Evolutionary conservation across 805 yeast genomes (phyloP).

Genomic region (Candida maris): DNA sequence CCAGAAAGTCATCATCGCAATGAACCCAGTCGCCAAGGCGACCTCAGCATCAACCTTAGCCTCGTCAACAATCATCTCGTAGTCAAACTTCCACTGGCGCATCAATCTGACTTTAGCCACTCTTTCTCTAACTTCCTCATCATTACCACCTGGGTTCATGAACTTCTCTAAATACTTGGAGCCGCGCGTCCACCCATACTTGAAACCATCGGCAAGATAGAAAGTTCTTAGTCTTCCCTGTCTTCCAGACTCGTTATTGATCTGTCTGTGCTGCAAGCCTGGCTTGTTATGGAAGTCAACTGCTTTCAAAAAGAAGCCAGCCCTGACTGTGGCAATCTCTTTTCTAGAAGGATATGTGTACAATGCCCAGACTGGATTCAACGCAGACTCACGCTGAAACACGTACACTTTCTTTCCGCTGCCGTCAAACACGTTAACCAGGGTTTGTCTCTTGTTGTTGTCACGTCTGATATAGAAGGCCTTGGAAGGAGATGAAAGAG

Average conservation of each 20-base stretch:
- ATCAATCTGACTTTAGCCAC: slow-evolving; percentile 53
- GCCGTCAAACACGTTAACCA: slow-evolving; percentile 47
- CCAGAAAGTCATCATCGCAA: slow-evolving; percentile 68
- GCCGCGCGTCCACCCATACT: slow-evolving; percentile 54
- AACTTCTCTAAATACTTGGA: slow-evolving; percentile 50
- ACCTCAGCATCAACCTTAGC: slow-evolving; percentile 44
- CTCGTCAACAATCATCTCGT: slow-evolving; percentile 52
- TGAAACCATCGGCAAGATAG: slow-evolving; percentile 48
- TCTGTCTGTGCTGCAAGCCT: slow-evolving; percentile 43
- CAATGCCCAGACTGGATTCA: slow-evolving; percentile 52
- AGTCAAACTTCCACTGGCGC: slow-evolving; percentile 59
- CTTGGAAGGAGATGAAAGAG: slow-evolving; percentile 38
- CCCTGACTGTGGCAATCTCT: slow-evolving; percentile 49
- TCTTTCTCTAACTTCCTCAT: slow-evolving; percentile 50
- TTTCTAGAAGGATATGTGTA: slow-evolving; percentile 40
- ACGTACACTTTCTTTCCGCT: slow-evolving; percentile 42
- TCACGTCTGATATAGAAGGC: slow-evolving; percentile 48
- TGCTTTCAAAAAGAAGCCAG: slow-evolving; percentile 43
- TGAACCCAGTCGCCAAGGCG: slow-evolving; percentile 57
- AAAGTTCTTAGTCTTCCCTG: slow-evolving; percentile 45
- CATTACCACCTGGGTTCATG: slow-evolving; percentile 53
- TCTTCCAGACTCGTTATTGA: slow-evolving; percentile 35
- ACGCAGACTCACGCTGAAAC: slow-evolving; percentile 47
- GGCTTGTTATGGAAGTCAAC: slow-evolving; percentile 47
- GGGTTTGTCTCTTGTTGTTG: slow-evolving; percentile 40